phyloP scores from a whole-genome alignment of 345 rosid genomes.

The Populus tremula region DNA sequence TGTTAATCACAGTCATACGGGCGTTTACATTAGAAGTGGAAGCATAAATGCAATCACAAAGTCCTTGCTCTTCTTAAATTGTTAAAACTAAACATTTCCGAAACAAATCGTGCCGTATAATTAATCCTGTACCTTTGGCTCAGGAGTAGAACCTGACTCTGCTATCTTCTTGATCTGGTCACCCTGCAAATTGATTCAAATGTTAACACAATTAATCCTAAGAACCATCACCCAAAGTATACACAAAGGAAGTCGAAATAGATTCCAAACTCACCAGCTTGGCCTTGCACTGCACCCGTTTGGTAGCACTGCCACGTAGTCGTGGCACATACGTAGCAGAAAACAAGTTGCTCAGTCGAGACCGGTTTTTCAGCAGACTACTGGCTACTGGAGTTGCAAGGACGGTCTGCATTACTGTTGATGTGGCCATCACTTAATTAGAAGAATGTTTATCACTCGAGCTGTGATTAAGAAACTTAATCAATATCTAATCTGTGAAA shows the following conservation, averaged over 20 bases:
- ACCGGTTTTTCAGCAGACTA: not conserved
- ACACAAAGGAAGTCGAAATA: not conserved
- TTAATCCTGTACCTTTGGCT: not conserved
- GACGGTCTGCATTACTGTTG: constrained; percentile 43
- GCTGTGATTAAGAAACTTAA: no score
- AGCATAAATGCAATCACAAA: not conserved
- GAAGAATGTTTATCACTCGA: no score
- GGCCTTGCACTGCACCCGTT: constrained; percentile 44
- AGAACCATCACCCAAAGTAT: not conserved
- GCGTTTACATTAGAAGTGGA: no score
- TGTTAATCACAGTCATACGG: not conserved
- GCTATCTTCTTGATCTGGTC: not conserved
- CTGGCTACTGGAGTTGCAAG: constrained; percentile 33
- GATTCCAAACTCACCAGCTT: constrained; percentile 25
- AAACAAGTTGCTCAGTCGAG: constrained; percentile 17
- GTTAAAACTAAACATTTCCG: no score
- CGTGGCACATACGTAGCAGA: constrained; percentile 20
- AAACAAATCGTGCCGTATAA: no score
- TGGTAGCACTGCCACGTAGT: constrained; percentile 23
- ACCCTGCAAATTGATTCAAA: not conserved
- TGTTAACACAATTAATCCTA: no score
- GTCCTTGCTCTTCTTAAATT: no score
- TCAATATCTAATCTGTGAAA: no score
- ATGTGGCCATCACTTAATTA: constrained; percentile 40
- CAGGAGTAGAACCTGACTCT: not conserved